phyloP scores from a whole-genome alignment of 495 filamentous ascomycete species.

The Penicillium salamii region DNA sequence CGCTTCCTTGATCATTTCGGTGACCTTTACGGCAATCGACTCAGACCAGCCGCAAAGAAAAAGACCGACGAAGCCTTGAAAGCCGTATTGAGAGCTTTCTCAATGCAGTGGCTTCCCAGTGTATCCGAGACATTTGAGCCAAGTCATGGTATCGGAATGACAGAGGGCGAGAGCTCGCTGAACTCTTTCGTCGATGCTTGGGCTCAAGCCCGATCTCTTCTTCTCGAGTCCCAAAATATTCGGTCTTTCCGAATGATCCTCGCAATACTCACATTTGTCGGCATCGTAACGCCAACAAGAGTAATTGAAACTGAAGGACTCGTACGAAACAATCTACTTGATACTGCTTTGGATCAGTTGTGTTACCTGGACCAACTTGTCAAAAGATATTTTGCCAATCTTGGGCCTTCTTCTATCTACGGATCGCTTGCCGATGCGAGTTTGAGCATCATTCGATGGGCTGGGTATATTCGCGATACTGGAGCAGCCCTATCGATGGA shows the following conservation, averaged over 20 bases:
- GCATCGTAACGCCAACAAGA: slow-evolving; percentile 14
- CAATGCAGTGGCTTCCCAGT: slow-evolving; percentile 25
- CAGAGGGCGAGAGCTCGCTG: background rate
- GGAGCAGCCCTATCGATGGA: slow-evolving; percentile 19
- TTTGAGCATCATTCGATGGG: slow-evolving; percentile 20
- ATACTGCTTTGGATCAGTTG: slow-evolving; percentile 11
- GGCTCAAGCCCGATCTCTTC: slow-evolving; percentile 5
- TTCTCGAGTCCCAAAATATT: slow-evolving; percentile 5
- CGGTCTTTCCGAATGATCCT: slow-evolving; percentile 17
- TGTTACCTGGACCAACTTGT: slow-evolving; percentile 13
- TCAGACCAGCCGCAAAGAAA: slow-evolving; percentile 6
- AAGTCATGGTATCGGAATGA: background rate
- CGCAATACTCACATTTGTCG: slow-evolving; percentile 20
- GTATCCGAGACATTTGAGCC: background rate
- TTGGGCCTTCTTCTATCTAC: slow-evolving; percentile 22
- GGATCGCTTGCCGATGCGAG: slow-evolving; percentile 18
- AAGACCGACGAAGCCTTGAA: slow-evolving; percentile 18
- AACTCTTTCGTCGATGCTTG: slow-evolving; percentile 18
- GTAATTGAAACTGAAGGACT: background rate
- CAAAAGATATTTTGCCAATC: slow-evolving; percentile 11
- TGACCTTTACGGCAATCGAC: slow-evolving; percentile 22
- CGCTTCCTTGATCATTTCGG: slow-evolving; percentile 29
- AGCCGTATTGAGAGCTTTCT: slow-evolving; percentile 16
- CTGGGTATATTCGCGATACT: slow-evolving; percentile 22
- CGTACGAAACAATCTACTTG: slow-evolving; percentile 5